Evolutionary conservation across 805 yeast genomes (phyloP).

Genomic region (Starmerella asiatica): DNA sequence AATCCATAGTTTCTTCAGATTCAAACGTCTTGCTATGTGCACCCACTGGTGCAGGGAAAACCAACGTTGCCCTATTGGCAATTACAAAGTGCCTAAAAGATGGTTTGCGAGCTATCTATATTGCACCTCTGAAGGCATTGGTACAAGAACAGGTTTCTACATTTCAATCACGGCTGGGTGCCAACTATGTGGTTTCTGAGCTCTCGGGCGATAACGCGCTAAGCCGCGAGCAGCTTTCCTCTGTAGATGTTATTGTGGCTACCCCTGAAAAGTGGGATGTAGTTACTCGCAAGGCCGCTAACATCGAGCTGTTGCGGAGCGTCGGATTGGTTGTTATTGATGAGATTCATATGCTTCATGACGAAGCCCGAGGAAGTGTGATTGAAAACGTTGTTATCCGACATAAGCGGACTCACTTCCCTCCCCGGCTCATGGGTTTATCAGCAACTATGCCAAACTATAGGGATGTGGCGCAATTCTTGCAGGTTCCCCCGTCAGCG

Average conservation of each 20-base stretch:
- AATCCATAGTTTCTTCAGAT: conserved; percentile 60
- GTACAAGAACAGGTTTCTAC: conserved; percentile 92
- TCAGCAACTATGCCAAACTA: conserved; percentile 92
- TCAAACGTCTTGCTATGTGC: conserved; percentile 77
- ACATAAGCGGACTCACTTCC: conserved; percentile 34
- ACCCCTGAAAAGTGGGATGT: conserved; percentile 99
- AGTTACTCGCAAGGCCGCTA: conserved; percentile 68
- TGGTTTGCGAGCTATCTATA: conserved; percentile 65
- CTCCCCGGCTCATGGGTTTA: conserved; percentile 58
- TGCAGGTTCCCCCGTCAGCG: conserved; percentile 42
- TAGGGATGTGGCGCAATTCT: conserved; percentile 68
- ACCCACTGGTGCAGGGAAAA: conserved; percentile 98
- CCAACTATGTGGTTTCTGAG: conserved; percentile 66
- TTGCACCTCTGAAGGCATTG: conserved; percentile 87
- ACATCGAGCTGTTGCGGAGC: conserved; percentile 46
- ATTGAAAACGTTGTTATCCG: conserved; percentile 78
- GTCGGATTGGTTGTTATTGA: conserved; percentile 71
- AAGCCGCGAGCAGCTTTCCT: conserved; percentile 57
- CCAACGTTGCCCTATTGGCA: conserved; percentile 86
- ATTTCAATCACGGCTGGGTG: conserved; percentile 53
- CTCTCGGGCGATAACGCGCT: conserved; percentile 80
- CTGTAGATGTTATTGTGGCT: conserved; percentile 73
- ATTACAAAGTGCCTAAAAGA: conserved; percentile 49
- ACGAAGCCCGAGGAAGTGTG: conserved; percentile 81
- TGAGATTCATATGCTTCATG: conserved; percentile 86